A percentile compares a stretch with the other conserved stretches of the same genome.
Evolutionary conservation across 208 protist species (phyloP).

Genomic region (Lotmaria passim): DNA sequence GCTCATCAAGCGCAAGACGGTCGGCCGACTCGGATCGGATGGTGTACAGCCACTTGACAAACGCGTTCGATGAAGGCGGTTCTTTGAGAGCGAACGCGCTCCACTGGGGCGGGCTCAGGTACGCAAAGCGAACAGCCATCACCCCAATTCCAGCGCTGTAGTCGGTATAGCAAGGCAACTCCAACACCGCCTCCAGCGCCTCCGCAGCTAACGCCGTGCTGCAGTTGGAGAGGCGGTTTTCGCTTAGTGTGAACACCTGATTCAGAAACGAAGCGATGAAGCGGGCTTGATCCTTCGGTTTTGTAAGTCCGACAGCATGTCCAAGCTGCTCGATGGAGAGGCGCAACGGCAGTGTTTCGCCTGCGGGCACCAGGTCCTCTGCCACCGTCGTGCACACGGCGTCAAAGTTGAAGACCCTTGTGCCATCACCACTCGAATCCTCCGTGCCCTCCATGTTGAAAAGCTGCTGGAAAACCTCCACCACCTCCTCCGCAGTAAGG

Average conservation of each 20-base stretch:
- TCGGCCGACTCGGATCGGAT: constrained; percentile 30
- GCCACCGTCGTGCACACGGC: constrained; percentile 24
- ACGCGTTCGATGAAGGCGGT: not conserved
- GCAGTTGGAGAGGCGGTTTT: constrained; percentile 16
- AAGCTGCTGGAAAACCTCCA: constrained; percentile 6
- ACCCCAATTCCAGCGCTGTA: constrained; percentile 24
- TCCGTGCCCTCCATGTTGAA: constrained; percentile 8
- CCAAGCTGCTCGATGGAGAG: constrained; percentile 26
- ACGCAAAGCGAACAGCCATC: constrained; percentile 23
- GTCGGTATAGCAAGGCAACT: constrained; percentile 27
- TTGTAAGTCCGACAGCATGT: constrained; percentile 7
- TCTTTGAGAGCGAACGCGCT: constrained; percentile 13
- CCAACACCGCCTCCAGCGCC: constrained; percentile 22
- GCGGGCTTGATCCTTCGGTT: constrained; percentile 5
- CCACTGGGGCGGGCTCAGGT: constrained; percentile 18
- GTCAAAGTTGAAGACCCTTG: constrained; percentile 16
- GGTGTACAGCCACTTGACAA: constrained; percentile 22
- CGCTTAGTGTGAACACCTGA: constrained; percentile 11
- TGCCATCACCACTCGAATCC: not conserved
- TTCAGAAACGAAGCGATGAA: constrained; percentile 27
- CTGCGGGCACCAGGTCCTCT: constrained; percentile 11
- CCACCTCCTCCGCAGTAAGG: constrained; percentile 20
- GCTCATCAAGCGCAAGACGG: constrained; percentile 11
- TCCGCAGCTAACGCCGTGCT: constrained; percentile 8
- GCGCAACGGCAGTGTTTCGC: constrained; percentile 2